A percentile compares a stretch with the other conserved stretches of the same genome.
Conservation (phyloP, 805 yeast genomes). For the Scheffersomyces spartinae region DNA sequence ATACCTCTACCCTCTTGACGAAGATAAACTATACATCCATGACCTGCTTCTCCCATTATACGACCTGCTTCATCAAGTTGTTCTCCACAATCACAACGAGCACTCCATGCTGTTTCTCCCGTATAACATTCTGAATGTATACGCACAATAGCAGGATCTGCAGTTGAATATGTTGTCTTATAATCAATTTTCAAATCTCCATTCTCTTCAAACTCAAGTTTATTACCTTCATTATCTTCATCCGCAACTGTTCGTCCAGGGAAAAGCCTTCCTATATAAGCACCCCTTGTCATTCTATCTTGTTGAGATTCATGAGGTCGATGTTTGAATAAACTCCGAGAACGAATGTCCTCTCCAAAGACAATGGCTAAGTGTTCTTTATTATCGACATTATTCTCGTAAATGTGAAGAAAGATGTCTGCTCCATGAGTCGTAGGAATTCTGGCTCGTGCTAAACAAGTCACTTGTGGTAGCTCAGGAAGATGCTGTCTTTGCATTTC, state of each 20-base stretch:
- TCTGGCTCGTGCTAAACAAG: slow-evolving; percentile 87
- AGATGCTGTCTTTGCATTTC: slow-evolving; percentile 28
- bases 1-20: slow-evolving; percentile 99
- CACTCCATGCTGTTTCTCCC: slow-evolving; percentile 99
- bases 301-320: slow-evolving; percentile 69
- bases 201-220: slow-evolving; percentile 11
- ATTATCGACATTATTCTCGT: slow-evolving; percentile 72
- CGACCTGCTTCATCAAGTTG: slow-evolving; percentile 98
- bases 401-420: slow-evolving; percentile 84
- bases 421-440: slow-evolving; percentile 95
- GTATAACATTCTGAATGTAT: slow-evolving; percentile 98
- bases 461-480: slow-evolving; percentile 63
- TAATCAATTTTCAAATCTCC: slow-evolving; percentile 22
- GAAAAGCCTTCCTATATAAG: slow-evolving; percentile 78
- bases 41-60: slow-evolving; percentile 75
- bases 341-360: slow-evolving; percentile 84
- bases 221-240: slow-evolving; percentile 22
- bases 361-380: slow-evolving; percentile 97
- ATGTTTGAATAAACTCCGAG: slow-evolving; percentile 53
- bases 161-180: slow-evolving; percentile 14
- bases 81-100: slow-evolving; percentile 98
- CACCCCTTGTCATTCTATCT: slow-evolving; percentile 98
- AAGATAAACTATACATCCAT: slow-evolving; percentile 89
- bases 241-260: slow-evolving; percentile 80
- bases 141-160: slow-evolving; percentile 56